These are phyloP conservation scores for Corylus americana DNA, from an alignment of 306 rosid species.

Conservation along the genomic window DNA sequence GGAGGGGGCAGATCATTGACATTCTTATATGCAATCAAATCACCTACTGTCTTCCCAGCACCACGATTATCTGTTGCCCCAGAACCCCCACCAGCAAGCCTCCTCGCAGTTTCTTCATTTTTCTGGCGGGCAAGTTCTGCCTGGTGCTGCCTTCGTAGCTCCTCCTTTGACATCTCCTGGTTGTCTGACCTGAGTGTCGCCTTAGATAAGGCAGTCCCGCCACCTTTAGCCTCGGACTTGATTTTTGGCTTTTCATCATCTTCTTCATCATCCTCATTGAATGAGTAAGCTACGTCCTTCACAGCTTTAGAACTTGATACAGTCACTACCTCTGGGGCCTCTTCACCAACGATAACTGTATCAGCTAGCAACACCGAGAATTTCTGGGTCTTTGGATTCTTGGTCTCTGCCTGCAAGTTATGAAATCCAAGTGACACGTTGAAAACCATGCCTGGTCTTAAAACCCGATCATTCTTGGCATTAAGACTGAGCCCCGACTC, in stretches of 20 bases:
- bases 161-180: conserved; percentile 89
- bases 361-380: conserved; percentile 89
- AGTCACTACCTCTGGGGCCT: conserved; percentile 69
- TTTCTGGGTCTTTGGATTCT: conserved; percentile 47
- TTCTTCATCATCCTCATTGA: conserved; percentile 81
- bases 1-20: conserved; percentile 78
- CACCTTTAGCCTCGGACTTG: conserved; percentile 41
- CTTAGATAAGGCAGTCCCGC: conserved; percentile 60
- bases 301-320: conserved; percentile 67
- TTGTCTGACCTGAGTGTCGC: conserved; percentile 88
- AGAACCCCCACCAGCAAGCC: conserved; percentile 83
- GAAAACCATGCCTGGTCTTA: conserved; percentile 84
- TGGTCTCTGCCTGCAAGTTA: conserved; percentile 55
- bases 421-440: conserved; percentile 90
- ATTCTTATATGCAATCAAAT: conserved; percentile 79
- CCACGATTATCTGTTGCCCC: conserved; percentile 61
- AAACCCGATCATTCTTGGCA: conserved; percentile 69
- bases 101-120: conserved; percentile 93
- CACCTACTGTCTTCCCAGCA: conserved; percentile 50
- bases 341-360: conserved; percentile 64
- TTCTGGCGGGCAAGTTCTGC: conserved; percentile 98
- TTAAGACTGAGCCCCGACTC: conserved; percentile 87
- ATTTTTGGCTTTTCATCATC: conserved; percentile 44
- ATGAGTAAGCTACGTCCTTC: conserved; percentile 85
- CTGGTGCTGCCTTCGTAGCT: conserved; percentile 94